A percentile compares a stretch with the other conserved stretches of the same genome.
These are phyloP conservation scores for Letharia columbiana DNA, from an alignment of 495 filamentous ascomycete species.

Conservation along the genomic window DNA sequence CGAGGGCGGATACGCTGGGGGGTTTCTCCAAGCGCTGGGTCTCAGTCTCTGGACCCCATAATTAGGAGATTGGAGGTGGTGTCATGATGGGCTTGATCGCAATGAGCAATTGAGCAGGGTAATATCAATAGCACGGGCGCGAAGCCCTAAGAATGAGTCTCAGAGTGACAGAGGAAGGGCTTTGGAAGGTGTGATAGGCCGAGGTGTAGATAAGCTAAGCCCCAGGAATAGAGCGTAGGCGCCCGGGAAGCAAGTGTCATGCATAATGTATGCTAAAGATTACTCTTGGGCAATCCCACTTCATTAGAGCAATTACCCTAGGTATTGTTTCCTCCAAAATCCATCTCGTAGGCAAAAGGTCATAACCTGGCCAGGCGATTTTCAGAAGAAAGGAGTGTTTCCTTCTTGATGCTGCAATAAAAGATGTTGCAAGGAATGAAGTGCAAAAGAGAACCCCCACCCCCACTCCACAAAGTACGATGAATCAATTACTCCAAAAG, in stretches of 20 bases:
- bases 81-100: background rate
- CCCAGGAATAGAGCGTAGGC: constrained; percentile 2
- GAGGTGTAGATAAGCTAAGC: background rate
- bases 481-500: background rate
- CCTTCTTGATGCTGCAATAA: background rate
- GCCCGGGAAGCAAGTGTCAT: constrained; percentile 7
- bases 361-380: background rate
- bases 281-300: no score
- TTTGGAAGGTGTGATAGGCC: background rate
- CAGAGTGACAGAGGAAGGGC: background rate
- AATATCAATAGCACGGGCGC: constrained; percentile 9
- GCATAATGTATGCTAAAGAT: background rate
- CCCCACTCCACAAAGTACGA: no score
- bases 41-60: constrained; percentile 1
- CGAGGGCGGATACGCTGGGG: constrained; percentile 8
- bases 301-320: no score
- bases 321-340: background rate
- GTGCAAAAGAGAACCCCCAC: no score
- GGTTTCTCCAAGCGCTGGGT: constrained; percentile 13
- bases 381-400: background rate
- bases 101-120: background rate
- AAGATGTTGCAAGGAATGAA: background rate
- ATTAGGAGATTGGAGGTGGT: constrained; percentile 5
- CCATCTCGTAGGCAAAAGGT: background rate
- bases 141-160: constrained; percentile 5